Evolutionary conservation across 2,329 filamentous ascomycete genomes (phyloP).

Genomic region (Didymellaceae sp.): DNA sequence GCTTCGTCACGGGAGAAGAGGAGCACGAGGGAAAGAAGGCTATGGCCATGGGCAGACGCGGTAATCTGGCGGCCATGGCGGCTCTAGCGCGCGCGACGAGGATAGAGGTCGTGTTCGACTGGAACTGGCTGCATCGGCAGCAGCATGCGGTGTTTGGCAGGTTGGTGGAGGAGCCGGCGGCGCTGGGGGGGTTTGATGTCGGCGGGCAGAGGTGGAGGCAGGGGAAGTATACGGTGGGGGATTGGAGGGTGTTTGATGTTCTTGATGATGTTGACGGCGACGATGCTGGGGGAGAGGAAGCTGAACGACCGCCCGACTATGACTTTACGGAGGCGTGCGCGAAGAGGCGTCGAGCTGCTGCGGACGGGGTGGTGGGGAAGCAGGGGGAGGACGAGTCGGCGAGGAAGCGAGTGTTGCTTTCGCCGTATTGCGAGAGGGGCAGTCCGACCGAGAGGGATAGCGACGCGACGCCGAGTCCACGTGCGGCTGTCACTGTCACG

Average conservation of each 20-base stretch:
- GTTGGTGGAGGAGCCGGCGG: slow-evolving; percentile 16
- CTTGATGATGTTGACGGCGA: too few species aligned
- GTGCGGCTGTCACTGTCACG: neutral
- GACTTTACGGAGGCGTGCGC: neutral
- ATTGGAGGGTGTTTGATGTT: slow-evolving; percentile 15
- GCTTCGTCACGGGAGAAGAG: too few species aligned
- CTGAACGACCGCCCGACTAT: too few species aligned
- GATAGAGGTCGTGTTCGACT: slow-evolving; percentile 21
- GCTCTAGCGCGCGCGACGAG: neutral
- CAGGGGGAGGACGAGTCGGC: too few species aligned
- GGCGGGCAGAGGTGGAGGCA: neutral
- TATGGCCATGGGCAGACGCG: slow-evolving; percentile 19
- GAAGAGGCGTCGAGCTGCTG: too few species aligned
- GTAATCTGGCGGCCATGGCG: neutral
- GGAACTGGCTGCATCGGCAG: slow-evolving; percentile 24
- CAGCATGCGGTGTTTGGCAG: slow-evolving; percentile 12
- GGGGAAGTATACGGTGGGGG: slow-evolving; percentile 2
- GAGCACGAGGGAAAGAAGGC: slow-evolving; percentile 19
- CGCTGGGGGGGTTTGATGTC: slow-evolving; percentile 18
- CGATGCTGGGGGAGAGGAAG: too few species aligned
- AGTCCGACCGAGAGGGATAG: slow-evolving; percentile 18
- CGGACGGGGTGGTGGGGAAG: too few species aligned
- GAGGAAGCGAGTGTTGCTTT: slow-evolving; percentile 19
- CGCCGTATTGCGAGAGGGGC: neutral
- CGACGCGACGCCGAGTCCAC: slow-evolving; percentile 11